A percentile compares a stretch with the other conserved stretches of the same genome.
Evolutionary conservation across 345 rosid species (phyloP).

Genomic region (Bruguiera gymnorhiza): DNA sequence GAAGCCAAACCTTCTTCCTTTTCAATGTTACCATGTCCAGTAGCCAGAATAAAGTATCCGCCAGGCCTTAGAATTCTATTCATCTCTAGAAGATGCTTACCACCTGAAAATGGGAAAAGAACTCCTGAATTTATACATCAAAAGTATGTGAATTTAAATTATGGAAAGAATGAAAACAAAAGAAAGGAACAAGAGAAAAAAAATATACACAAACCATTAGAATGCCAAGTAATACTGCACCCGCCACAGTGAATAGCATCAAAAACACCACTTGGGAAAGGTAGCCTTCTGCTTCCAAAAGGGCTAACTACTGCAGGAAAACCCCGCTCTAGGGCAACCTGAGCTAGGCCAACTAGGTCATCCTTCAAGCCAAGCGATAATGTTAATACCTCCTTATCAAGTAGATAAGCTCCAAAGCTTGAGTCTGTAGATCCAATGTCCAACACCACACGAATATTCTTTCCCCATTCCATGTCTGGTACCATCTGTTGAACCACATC

Average conservation of each 20-base stretch:
- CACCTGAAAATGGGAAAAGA: slow-evolving; percentile 45
- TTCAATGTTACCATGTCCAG: slow-evolving; percentile 63
- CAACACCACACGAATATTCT: slow-evolving; percentile 83
- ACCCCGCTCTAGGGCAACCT: slow-evolving; percentile 85
- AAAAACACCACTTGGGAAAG: slow-evolving; percentile 86
- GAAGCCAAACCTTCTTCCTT: slow-evolving; percentile 66
- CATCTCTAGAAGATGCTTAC: slow-evolving; percentile 86
- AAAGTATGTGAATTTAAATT: not conserved
- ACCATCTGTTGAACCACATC: slow-evolving; percentile 73
- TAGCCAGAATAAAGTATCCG: slow-evolving; percentile 90
- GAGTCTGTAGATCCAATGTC: slow-evolving; percentile 76
- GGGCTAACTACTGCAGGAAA: slow-evolving; percentile 74
- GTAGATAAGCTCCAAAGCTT: slow-evolving; percentile 67
- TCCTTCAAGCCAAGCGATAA: slow-evolving; percentile 81
- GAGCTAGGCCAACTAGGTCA: slow-evolving; percentile 88
- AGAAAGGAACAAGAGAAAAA: slow-evolving; percentile 1
- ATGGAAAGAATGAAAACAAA: not conserved
- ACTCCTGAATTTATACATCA: slow-evolving; percentile 2
- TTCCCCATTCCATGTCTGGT: slow-evolving; percentile 99
- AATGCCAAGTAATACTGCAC: slow-evolving; percentile 81
- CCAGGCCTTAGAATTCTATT: slow-evolving; percentile 83
- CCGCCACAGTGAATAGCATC: slow-evolving; percentile 87
- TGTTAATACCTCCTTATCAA: slow-evolving; percentile 76
- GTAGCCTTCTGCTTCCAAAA: slow-evolving; percentile 72
- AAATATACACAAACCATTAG: slow-evolving; percentile 48